Conservation (phyloP, 306 rosid genomes). For the Luffa acutangula region DNA sequence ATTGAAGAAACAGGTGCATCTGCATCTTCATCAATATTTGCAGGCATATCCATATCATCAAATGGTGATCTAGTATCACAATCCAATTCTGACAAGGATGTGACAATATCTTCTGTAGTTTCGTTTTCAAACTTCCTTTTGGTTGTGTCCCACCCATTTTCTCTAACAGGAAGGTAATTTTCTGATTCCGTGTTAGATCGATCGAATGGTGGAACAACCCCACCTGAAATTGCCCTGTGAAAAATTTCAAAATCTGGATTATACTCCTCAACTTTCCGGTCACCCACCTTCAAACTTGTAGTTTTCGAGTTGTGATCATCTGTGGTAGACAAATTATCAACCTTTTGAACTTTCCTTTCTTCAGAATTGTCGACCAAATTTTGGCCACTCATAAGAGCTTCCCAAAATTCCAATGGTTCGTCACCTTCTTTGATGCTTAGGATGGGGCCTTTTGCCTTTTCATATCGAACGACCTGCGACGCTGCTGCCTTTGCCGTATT, state of each 20-base stretch:
- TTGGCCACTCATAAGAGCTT: conserved; percentile 40
- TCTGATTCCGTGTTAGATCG: conserved; percentile 55
- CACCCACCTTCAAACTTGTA: conserved; percentile 17
- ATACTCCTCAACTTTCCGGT: conserved; percentile 53
- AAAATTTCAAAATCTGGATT: conserved; percentile 73
- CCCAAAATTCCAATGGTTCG: conserved; percentile 76
- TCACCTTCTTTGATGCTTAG: conserved; percentile 43
- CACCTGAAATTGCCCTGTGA: conserved; percentile 75
- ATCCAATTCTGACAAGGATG: conserved; percentile 32
- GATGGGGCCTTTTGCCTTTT: conserved; percentile 51
- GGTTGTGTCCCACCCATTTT: conserved; percentile 67
- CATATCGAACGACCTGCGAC: conserved; percentile 66
- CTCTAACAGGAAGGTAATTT: conserved; percentile 76
- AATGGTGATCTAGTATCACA: conserved; percentile 18
- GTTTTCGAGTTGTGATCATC: background rate
- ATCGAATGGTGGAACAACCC: conserved; percentile 79
- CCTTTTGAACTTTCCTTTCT: conserved; percentile 19
- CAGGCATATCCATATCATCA: conserved; percentile 18
- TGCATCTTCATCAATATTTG: conserved; percentile 21
- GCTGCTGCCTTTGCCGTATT: conserved; percentile 59
- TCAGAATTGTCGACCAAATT: conserved; percentile 23
- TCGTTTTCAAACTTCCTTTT: conserved; percentile 46
- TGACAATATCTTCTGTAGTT: conserved; percentile 42
- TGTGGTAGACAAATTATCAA: conserved; percentile 11
- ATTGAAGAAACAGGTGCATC: conserved; percentile 18